Evolutionary conservation across 1,139 yeast species (phyloP).

Genomic region (Fermentozyma sake): DNA sequence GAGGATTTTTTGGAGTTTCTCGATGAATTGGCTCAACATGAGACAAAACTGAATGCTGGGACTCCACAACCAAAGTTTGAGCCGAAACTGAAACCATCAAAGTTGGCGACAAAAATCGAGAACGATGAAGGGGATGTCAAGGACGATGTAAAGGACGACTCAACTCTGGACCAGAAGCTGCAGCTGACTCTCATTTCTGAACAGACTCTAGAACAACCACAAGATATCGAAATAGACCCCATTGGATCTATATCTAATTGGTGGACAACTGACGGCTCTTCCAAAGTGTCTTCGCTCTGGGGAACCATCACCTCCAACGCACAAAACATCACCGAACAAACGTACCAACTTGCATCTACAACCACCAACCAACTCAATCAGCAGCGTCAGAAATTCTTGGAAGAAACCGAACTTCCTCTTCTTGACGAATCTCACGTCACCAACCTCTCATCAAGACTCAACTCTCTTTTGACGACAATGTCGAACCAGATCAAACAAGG

Average conservation of each 20-base stretch:
- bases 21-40: constrained; percentile 68
- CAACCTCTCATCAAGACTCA: constrained; percentile 30
- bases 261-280: constrained; percentile 78
- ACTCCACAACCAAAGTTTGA: constrained; percentile 16
- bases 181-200: constrained; percentile 2
- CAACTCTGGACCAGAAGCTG: constrained; percentile 6
- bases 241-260: constrained; percentile 69
- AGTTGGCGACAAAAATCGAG: constrained; percentile 12
- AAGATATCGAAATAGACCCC: constrained; percentile 50
- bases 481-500: constrained; percentile 50
- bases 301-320: constrained; percentile 50
- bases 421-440: constrained; percentile 26
- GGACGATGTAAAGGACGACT: constrained; percentile 6
- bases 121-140: constrained; percentile 7
- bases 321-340: constrained; percentile 36
- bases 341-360: constrained; percentile 39
- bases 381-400: constrained; percentile 36
- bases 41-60: constrained; percentile 24
- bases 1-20: constrained; percentile 82
- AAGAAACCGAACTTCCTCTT: constrained; percentile 16
- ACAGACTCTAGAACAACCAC: constrained; percentile 7
- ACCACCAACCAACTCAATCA: constrained; percentile 42
- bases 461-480: constrained; percentile 32
- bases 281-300: constrained; percentile 69
- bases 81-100: too few relatives aligned